A percentile compares a stretch with the other conserved stretches of the same genome.
These are phyloP conservation scores for Bretziella fagacearum DNA, from an alignment of 2,329 filamentous ascomycete species.

Conservation along the genomic window DNA sequence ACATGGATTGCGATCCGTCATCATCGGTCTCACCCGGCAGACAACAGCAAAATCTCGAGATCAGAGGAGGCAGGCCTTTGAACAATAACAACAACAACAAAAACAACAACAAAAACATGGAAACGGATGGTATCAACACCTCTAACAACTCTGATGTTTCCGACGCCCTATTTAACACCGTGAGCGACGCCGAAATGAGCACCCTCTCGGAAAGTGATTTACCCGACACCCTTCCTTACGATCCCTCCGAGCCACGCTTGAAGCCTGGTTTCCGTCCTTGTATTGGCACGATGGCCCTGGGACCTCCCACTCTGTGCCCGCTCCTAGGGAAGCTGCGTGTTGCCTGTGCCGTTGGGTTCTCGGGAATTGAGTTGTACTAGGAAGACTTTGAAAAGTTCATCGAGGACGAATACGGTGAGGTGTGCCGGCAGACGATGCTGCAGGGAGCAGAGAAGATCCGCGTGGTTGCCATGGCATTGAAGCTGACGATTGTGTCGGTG, in stretches of 20 bases:
- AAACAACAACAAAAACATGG: no score
- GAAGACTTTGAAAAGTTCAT: constrained; percentile 16
- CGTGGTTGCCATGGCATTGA: neutral
- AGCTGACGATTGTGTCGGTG: constrained; percentile 16
- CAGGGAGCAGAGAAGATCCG: neutral
- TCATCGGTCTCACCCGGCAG: no score
- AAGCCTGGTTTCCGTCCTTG: constrained; percentile 13
- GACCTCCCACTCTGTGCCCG: constrained; percentile 12
- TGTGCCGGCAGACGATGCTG: neutral
- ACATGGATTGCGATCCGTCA: no score
- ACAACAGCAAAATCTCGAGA: no score
- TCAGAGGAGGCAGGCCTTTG: no score
- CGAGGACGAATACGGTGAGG: neutral
- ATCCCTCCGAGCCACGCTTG: neutral
- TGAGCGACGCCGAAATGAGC: constrained; percentile 1
- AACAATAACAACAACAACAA: no score
- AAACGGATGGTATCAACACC: no score
- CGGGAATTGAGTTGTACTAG: constrained; percentile 17
- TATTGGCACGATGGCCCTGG: constrained; percentile 18
- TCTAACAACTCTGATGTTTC: no score
- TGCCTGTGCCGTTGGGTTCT: constrained; percentile 14
- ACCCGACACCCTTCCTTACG: neutral
- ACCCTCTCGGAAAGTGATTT: neutral
- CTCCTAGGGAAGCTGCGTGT: constrained; percentile 16
- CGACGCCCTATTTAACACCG: no score